Evolutionary conservation across 2,329 filamentous ascomycete species (phyloP), one percentile per base, ranked within the genome.

Genomic region (Colletotrichum cereale): DNA sequence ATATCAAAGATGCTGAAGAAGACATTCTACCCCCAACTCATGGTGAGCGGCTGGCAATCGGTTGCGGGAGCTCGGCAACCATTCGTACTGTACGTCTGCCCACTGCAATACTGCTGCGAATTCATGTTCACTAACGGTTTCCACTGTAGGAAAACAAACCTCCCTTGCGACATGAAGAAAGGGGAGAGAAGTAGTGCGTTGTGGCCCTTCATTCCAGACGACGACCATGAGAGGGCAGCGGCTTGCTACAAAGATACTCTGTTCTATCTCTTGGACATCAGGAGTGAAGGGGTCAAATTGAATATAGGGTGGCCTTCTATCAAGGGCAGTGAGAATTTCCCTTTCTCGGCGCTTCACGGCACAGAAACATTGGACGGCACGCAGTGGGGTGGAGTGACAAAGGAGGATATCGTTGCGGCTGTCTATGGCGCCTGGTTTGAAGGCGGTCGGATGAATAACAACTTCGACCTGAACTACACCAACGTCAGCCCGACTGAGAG

Each of bases 1-100:
- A 67, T 67, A 57, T 62, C 65, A 29, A 47, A 42, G 29, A 31
- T 47, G 65, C 18, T 67, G 8, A 36, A 67, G 57, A 67, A 67
- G 47, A n/a, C 55, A 7, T 62, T 67, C n/a, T 67, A 67, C 48
- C n/a, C 38, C 7, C 52, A 29, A 2, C 42, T 62, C n/a, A 66
- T 66, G 24, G n/a, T 62, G 24, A 6, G 34, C 10, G 16, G 38
- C 8, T 66, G 64, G 64, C 40, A 66, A 34, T 40, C 64, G 7
- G 42, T 52, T 42, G 34, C 24, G 21, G 11, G 3, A 44, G 24
- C 64, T 34, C 21, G 21, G 26, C 24, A 34, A n/a, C 64, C 64
- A 16, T 66, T 66, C 26, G 18, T 66, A 36, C n/a, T 66, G 64
- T 66, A 62, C 24, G 56, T 62, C 1, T 11, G 6, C 42, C 42